Percentiles rank a stretch among this genome's conserved stretches.
Conservation (phyloP, 345 rosid species). For the Dipteronia sinensis region DNA sequence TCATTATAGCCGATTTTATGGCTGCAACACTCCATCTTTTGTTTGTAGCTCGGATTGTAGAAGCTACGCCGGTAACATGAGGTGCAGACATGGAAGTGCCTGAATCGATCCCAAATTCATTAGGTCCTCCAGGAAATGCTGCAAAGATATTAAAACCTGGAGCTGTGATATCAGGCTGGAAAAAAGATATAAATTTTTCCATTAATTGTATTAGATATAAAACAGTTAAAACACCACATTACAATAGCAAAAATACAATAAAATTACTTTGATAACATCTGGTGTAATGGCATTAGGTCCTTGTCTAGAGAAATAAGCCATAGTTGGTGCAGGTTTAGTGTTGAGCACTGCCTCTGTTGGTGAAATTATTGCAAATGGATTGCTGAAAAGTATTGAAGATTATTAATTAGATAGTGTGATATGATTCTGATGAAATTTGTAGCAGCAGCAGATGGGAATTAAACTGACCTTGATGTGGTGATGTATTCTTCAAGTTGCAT, state of each 20-base stretch:
- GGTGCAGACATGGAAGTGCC: conserved; percentile 26
- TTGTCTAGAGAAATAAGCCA: not conserved
- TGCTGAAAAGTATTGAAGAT: not conserved
- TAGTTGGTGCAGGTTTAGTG: not conserved
- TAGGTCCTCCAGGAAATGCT: not conserved
- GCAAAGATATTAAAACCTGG: conserved; percentile 17
- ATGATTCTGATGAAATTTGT: not conserved
- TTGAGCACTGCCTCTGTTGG: not conserved
- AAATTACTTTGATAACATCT: not conserved
- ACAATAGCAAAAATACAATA: too few species aligned
- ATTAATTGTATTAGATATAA: too few species aligned
- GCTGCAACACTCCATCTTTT: conserved; percentile 25
- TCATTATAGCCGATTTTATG: conserved; percentile 28
- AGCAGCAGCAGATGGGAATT: too few species aligned
- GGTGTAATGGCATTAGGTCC: not conserved
- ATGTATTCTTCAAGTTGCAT: not conserved
- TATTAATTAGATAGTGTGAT: not conserved
- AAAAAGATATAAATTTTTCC: too few species aligned
- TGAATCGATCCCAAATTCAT: not conserved
- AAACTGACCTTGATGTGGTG: not conserved
- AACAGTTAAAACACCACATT: too few species aligned
- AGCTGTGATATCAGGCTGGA: conserved; percentile 29
- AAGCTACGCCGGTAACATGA: conserved; percentile 25
- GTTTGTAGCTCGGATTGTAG: conserved; percentile 5
- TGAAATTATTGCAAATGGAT: not conserved